Percentiles rank a stretch among this genome's conserved stretches.
Evolutionary conservation across 768 basidiomycete species (phyloP).

Genomic region (Amanita rimosa): DNA sequence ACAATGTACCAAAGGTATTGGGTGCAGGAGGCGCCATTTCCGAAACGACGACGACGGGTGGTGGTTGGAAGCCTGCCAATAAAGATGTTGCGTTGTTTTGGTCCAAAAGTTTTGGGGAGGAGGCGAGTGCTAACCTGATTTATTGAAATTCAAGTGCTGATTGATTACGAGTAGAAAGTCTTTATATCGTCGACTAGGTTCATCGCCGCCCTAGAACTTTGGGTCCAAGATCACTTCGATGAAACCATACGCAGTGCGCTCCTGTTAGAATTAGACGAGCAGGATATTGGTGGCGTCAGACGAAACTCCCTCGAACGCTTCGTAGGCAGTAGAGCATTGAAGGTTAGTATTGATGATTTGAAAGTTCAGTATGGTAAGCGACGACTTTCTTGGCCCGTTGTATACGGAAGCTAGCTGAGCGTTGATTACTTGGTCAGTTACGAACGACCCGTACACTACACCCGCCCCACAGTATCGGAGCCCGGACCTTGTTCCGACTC

Average conservation of each 20-base stretch:
- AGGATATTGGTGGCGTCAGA: constrained; percentile 14
- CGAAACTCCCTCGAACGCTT: constrained; percentile 11
- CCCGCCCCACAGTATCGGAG: neutral
- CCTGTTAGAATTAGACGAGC: constrained; percentile 10
- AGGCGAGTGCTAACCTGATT: constrained; percentile 7
- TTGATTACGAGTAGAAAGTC: neutral
- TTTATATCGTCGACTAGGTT: neutral
- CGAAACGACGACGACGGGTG: constrained; percentile 6
- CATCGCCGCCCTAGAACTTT: constrained; percentile 8
- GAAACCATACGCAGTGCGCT: constrained; percentile 6
- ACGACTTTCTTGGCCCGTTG: neutral
- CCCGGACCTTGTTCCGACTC: constrained; percentile 8
- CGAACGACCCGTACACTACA: neutral
- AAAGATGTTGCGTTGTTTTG: constrained; percentile 14
- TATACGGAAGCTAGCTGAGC: neutral
- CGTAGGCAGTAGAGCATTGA: constrained; percentile 10
- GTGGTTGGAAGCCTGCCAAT: constrained; percentile 7
- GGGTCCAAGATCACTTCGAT: constrained; percentile 10
- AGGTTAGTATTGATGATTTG: constrained; percentile 6
- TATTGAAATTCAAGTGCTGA: no score
- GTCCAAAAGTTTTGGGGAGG: constrained; percentile 13
- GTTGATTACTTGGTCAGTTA: neutral
- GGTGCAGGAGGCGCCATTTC: neutral
- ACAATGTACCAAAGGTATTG: neutral
- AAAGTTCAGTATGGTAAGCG: neutral